Percentiles rank a stretch among this genome's conserved stretches.
Evolutionary conservation across 306 rosid genomes (phyloP).

Genomic region (Cicer judaicum): DNA sequence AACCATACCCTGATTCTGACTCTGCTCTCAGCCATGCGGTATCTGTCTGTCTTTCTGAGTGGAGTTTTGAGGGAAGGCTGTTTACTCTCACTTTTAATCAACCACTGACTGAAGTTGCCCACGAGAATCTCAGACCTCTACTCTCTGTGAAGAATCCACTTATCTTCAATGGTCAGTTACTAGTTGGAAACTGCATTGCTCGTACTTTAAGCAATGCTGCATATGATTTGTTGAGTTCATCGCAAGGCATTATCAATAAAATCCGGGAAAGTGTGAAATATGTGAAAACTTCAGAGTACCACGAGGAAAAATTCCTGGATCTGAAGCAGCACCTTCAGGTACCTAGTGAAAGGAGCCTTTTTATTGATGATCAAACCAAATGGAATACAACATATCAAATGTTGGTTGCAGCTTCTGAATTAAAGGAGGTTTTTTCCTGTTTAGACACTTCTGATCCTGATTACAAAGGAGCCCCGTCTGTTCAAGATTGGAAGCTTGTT

Average conservation of each 20-base stretch:
- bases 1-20: conserved; percentile 84
- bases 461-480: conserved; percentile 71
- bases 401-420: conserved; percentile 80
- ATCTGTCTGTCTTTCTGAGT: conserved; percentile 81
- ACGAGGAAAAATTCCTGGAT: conserved; percentile 79
- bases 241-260: conserved; percentile 56
- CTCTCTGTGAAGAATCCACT: conserved; percentile 79
- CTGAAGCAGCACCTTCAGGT: conserved; percentile 88
- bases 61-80: conserved; percentile 79
- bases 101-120: conserved; percentile 53
- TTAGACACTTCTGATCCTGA: conserved; percentile 86
- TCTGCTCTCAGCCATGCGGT: conserved; percentile 80
- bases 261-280: conserved; percentile 80
- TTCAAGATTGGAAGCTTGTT: conserved; percentile 83
- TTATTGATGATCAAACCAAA: conserved; percentile 73
- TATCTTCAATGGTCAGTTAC: conserved; percentile 76
- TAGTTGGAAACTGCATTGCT: conserved; percentile 76
- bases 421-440: conserved; percentile 84
- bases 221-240: conserved; percentile 64
- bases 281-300: conserved; percentile 83
- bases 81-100: conserved; percentile 73
- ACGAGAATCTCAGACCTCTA: conserved; percentile 77
- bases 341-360: conserved; percentile 75
- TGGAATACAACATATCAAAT: conserved; percentile 88
- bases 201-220: conserved; percentile 76